Conservation (phyloP, 495 filamentous ascomycete genomes). For the Aspergillus baeticus region DNA sequence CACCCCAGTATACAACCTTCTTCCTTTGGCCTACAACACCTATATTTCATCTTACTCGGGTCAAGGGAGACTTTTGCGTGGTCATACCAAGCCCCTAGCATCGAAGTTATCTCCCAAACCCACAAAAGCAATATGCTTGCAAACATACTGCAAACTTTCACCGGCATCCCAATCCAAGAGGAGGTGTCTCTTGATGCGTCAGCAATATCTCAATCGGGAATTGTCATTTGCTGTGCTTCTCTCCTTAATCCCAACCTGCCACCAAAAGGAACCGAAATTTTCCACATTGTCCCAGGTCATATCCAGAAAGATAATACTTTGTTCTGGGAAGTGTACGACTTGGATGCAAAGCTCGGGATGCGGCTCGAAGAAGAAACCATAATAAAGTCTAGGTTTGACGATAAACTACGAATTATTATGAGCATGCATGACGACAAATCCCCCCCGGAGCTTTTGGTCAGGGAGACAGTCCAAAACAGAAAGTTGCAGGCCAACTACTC, state of each 20-base stretch:
- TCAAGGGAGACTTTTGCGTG: background rate
- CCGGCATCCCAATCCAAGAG: background rate
- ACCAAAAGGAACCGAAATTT: background rate
- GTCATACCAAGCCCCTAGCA: background rate
- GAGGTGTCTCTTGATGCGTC: background rate
- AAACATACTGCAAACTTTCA: background rate
- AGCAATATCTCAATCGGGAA: background rate
- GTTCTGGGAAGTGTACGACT: background rate
- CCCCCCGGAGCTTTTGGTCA: background rate
- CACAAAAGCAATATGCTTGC: background rate
- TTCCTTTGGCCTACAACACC: background rate
- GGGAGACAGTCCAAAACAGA: background rate
- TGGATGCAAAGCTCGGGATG: background rate
- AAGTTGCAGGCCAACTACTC: background rate
- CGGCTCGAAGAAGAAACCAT: constrained; percentile 2
- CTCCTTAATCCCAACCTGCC: background rate
- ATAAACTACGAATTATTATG: background rate
- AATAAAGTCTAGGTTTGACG: background rate
- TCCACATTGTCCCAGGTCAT: background rate
- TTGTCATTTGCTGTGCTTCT: background rate
- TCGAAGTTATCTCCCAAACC: background rate
- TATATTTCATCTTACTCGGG: background rate
- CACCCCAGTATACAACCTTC: background rate
- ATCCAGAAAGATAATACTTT: background rate
- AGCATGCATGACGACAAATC: background rate